Conservation (phyloP, 2,329 filamentous ascomycete genomes). For the Paracamarosporium sp. region DNA sequence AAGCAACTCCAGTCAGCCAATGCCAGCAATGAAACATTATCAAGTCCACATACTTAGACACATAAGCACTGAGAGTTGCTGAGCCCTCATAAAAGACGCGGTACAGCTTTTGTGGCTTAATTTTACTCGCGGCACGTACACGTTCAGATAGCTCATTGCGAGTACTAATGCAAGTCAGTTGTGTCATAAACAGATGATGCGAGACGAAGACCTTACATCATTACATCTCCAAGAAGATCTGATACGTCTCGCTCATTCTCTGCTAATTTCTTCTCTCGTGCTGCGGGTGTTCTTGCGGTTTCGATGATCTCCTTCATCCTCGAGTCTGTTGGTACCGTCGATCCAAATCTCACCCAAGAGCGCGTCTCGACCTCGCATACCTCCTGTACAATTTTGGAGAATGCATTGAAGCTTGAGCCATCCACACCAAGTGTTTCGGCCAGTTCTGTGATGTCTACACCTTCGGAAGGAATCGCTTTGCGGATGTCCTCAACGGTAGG, state of each 20-base stretch:
- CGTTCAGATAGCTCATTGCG: not conserved
- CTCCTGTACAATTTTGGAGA: too few relatives aligned
- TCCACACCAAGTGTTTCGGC: not conserved
- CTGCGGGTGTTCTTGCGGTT: too few relatives aligned
- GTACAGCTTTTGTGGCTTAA: constrained; percentile 12
- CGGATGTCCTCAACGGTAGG: not conserved
- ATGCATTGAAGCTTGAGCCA: not conserved
- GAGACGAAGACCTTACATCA: too few relatives aligned
- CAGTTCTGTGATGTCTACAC: not conserved
- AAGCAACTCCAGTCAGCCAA: not conserved
- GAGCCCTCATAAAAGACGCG: constrained; percentile 19
- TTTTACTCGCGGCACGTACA: not conserved
- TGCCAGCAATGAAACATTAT: not conserved
- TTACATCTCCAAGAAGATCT: too few relatives aligned
- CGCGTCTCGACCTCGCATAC: too few relatives aligned
- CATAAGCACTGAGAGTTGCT: constrained; percentile 16
- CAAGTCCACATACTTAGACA: not conserved
- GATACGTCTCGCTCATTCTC: too few relatives aligned
- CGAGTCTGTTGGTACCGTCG: too few relatives aligned
- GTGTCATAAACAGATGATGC: too few relatives aligned
- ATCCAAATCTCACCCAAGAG: too few relatives aligned
- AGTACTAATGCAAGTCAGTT: not conserved
- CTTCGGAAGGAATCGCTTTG: not conserved
- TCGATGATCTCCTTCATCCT: too few relatives aligned
- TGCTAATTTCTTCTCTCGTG: too few relatives aligned